Percentiles rank a stretch among this genome's conserved stretches.
phyloP scores from a whole-genome alignment of 2,329 filamentous ascomycete species.

The Trichophyton verrucosum region DNA sequence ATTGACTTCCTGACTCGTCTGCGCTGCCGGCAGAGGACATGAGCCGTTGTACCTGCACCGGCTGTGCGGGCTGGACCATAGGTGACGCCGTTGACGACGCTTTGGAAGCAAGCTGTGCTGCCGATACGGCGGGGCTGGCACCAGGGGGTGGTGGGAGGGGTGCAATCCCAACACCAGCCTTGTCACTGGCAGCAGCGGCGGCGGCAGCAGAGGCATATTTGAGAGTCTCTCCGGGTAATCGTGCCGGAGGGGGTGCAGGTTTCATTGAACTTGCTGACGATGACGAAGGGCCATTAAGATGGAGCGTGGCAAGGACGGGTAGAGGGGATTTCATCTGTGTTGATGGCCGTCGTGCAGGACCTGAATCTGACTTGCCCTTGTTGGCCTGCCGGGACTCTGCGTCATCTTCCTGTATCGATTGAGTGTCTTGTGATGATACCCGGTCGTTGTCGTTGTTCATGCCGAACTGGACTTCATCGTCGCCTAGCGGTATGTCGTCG shows the following conservation, averaged over 20 bases:
- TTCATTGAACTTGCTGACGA: slow-evolving; percentile 63
- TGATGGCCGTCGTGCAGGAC: slow-evolving; percentile 58
- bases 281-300: slow-evolving; percentile 43
- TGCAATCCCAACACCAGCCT: slow-evolving; percentile 77
- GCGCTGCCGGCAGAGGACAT: slow-evolving; percentile 27
- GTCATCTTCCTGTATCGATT: slow-evolving; percentile 78
- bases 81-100: slow-evolving; percentile 49
- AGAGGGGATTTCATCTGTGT: slow-evolving; percentile 86
- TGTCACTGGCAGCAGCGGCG: slow-evolving; percentile 80
- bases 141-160: slow-evolving; percentile 84
- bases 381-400: slow-evolving; percentile 51
- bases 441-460: slow-evolving; percentile 69
- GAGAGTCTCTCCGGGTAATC: slow-evolving; percentile 75
- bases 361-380: slow-evolving; percentile 50
- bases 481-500: slow-evolving; percentile 82
- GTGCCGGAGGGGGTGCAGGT: slow-evolving; percentile 71
- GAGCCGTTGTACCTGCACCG: slow-evolving; percentile 27
- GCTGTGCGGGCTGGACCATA: slow-evolving; percentile 38
- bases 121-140: slow-evolving; percentile 38
- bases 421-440: slow-evolving; percentile 87
- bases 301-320: slow-evolving; percentile 81
- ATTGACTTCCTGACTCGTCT: slow-evolving; percentile 33
- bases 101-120: slow-evolving; percentile 39
- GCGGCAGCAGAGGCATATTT: slow-evolving; percentile 97
- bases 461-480: slow-evolving; percentile 81